These are phyloP conservation scores for Nakazawaea pomicola DNA, from an alignment of 805 yeast genomes.

Conservation along the genomic window DNA sequence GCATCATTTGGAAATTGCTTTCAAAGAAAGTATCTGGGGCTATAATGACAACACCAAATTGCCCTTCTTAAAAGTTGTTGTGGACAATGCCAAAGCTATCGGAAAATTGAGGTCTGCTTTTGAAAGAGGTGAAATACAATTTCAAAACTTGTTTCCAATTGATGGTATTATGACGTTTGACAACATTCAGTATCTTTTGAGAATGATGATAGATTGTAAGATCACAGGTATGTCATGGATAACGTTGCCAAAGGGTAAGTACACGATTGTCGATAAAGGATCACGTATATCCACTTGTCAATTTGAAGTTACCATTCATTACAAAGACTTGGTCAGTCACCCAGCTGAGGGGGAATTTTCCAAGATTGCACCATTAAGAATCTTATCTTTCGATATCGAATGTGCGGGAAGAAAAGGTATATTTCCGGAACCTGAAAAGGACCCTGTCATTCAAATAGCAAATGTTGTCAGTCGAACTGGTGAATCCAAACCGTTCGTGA, in stretches of 20 bases:
- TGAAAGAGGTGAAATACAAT: constrained; percentile 74
- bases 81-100: constrained; percentile 60
- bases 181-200: constrained; percentile 77
- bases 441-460: constrained; percentile 96
- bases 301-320: constrained; percentile 71
- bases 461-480: constrained; percentile 87
- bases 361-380: constrained; percentile 87
- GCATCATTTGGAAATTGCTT: constrained; percentile 54
- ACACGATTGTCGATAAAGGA: constrained; percentile 35
- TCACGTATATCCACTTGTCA: constrained; percentile 71
- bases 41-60: constrained; percentile 71
- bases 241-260: constrained; percentile 74
- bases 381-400: constrained; percentile 93
- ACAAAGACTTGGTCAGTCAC: constrained; percentile 67
- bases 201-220: constrained; percentile 89
- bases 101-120: constrained; percentile 71
- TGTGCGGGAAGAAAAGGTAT: constrained; percentile 97
- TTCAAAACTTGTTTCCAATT: constrained; percentile 56
- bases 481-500: constrained; percentile 78
- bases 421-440: constrained; percentile 91
- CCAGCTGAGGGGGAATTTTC: constrained; percentile 92
- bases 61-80: constrained; percentile 74
- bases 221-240: constrained; percentile 98
- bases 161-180: constrained; percentile 74
- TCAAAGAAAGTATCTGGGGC: constrained; percentile 92